These are phyloP conservation scores for Bremia lactucae DNA, from an alignment of 352 stramenopile genomes.

Conservation along the genomic window DNA sequence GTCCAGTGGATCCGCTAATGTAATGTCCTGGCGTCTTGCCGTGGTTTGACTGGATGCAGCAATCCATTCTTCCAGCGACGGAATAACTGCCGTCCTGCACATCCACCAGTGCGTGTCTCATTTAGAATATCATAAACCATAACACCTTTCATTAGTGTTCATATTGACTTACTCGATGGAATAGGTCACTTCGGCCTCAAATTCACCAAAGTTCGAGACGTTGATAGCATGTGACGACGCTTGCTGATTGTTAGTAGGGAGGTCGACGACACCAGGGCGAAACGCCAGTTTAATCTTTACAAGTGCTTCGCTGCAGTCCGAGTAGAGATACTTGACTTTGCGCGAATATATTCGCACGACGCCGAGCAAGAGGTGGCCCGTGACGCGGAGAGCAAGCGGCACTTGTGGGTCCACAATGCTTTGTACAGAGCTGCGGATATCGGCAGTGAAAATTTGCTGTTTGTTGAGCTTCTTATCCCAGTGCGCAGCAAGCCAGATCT, in stretches of 20 bases:
- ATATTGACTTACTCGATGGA: slow-evolving; percentile 80
- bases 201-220: slow-evolving; percentile 77
- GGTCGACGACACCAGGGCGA: slow-evolving; percentile 67
- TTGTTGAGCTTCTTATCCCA: slow-evolving; percentile 99
- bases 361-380: slow-evolving; percentile 94
- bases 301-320: slow-evolving; percentile 97
- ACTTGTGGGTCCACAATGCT: slow-evolving; percentile 95
- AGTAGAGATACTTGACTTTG: slow-evolving; percentile 97
- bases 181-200: slow-evolving; percentile 77
- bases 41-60: slow-evolving; percentile 62
- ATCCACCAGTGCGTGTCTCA: no score
- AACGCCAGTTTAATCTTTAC: slow-evolving; percentile 99
- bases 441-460: slow-evolving; percentile 95
- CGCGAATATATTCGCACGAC: slow-evolving; percentile 98
- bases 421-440: slow-evolving; percentile 94
- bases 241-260: slow-evolving; percentile 54
- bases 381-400: slow-evolving; percentile 94
- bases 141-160: no score
- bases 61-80: slow-evolving; percentile 77
- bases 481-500: slow-evolving; percentile 98
- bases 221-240: slow-evolving; percentile 72
- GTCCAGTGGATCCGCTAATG: slow-evolving; percentile 57
- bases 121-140: no score
- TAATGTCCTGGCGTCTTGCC: slow-evolving; percentile 78
- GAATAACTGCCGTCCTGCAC: slow-evolving; percentile 41